Evolutionary conservation across 1,284 basidiomycete species (phyloP), one percentile per base, ranked within the genome.

Genomic region (Sutorius eximius): DNA sequence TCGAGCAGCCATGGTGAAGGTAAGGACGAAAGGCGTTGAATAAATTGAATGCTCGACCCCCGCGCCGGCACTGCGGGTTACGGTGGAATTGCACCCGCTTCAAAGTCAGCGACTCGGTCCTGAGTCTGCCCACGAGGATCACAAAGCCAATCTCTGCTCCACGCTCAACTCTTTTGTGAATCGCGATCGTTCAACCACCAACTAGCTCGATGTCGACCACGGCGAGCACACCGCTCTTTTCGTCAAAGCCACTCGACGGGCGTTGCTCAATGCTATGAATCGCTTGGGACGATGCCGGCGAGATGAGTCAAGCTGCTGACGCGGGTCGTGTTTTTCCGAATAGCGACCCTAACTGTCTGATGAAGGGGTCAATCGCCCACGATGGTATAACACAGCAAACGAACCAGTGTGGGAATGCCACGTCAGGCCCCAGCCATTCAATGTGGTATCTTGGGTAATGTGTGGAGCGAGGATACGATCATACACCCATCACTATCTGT

Each of bases 291-390:
- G 22, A 3, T 34, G 42, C 47, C 36, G 45, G 42, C 38, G 45
- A 42, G 64, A 61, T 64, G 63, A 55, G 62, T 64, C 64, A 64
- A 49, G n/a, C 32, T 55, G 63, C 62, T 64, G 66, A 64, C 66
- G 40, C 50, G 24, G 36, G 36, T 53, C 53, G 49, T 45, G n/a
- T 49, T 52, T 41, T 29, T 36, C 46, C 45, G 12, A 42, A 20
- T 36, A 22, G 42, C 45, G 59, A 51, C 64, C 61, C 51, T 62
- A 22, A 24, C 18, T 6, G 24, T 52, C 38, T 58, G 52, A 53
- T 43, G 52, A 45, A 30, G 44, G 45, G 61, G 45, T 51, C 36
- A 40, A 45, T 49, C 27, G 27, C 16, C 24, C 42, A 36, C 8
- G 32, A 22, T 55, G 44, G 40, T 27, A 10, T 34, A 27, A 59